Evolutionary conservation across 2,329 filamentous ascomycete genomes (phyloP).

Genomic region (Celoporthe dispersa): DNA sequence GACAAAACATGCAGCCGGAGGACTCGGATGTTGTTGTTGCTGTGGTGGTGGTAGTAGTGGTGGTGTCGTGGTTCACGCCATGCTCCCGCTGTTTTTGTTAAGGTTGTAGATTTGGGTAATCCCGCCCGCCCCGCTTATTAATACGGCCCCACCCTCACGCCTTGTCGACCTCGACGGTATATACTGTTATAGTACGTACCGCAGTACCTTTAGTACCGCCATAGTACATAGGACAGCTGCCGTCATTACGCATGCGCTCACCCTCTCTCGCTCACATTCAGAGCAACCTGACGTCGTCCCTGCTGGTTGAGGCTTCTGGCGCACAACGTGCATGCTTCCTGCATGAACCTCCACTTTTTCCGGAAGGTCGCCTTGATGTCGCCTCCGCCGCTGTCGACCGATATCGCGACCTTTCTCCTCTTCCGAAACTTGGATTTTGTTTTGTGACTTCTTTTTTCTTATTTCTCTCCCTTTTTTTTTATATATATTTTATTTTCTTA

Average conservation of each 20-base stretch:
- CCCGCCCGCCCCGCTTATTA: neutral
- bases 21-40: neutral
- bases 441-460: neutral
- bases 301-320: neutral
- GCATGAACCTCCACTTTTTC: neutral
- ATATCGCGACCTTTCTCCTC: slow-evolving; percentile 2
- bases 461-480: neutral
- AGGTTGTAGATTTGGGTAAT: neutral
- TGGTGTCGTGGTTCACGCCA: no score
- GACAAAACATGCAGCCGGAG: neutral
- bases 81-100: neutral
- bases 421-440: neutral
- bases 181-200: neutral
- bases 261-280: neutral
- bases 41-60: no score
- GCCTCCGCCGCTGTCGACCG: slow-evolving; percentile 1
- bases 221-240: neutral
- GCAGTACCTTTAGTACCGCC: neutral
- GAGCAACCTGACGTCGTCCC: neutral
- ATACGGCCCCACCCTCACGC: neutral
- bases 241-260: neutral
- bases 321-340: neutral
- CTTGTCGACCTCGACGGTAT: neutral
- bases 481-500: neutral
- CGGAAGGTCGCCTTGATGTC: slow-evolving; percentile 5